Conservation (phyloP, 768 basidiomycete genomes). For the Steccherinum ochraceum region DNA sequence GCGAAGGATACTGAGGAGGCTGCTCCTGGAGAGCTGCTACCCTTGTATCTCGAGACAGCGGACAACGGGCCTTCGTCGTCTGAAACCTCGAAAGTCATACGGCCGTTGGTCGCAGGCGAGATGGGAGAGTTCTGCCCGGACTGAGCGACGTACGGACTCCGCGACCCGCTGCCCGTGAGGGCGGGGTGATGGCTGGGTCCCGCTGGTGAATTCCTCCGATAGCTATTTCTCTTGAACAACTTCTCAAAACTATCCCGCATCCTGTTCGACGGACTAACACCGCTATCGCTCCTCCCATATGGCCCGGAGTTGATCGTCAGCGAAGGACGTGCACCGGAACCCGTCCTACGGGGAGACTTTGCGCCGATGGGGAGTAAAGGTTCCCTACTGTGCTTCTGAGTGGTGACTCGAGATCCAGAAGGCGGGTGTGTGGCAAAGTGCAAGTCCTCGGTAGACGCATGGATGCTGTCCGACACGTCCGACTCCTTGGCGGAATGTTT, state of each 20-base stretch:
- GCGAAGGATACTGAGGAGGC: constrained; percentile 15
- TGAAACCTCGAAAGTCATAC: constrained; percentile 21
- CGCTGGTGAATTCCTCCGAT: constrained; percentile 17
- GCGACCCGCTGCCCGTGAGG: constrained; percentile 5
- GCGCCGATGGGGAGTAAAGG: constrained; percentile 56
- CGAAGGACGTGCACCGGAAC: constrained; percentile 18
- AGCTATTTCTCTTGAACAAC: constrained; percentile 41
- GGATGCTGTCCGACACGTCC: constrained; percentile 31
- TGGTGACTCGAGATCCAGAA: constrained; percentile 31
- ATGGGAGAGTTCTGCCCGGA: constrained; percentile 12
- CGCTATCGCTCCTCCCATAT: constrained; percentile 22
- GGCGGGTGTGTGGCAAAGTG: constrained; percentile 24
- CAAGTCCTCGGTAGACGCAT: constrained; percentile 25
- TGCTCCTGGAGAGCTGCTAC: constrained; percentile 11
- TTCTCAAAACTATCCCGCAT: constrained; percentile 59
- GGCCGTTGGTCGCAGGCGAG: constrained; percentile 11
- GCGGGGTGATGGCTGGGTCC: constrained; percentile 10
- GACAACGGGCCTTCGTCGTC: constrained; percentile 16
- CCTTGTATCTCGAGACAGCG: constrained; percentile 14
- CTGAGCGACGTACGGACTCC: constrained; percentile 12
- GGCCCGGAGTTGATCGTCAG: constrained; percentile 18
- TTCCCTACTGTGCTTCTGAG: constrained; percentile 60
- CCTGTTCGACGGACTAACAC: constrained; percentile 25
- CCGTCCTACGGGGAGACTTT: constrained; percentile 14
- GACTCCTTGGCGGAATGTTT: constrained; percentile 36